Base-by-base conservation (phyloP, 2,329 filamentous ascomycete species). In the Thermothelomyces thermophilus region DNA sequence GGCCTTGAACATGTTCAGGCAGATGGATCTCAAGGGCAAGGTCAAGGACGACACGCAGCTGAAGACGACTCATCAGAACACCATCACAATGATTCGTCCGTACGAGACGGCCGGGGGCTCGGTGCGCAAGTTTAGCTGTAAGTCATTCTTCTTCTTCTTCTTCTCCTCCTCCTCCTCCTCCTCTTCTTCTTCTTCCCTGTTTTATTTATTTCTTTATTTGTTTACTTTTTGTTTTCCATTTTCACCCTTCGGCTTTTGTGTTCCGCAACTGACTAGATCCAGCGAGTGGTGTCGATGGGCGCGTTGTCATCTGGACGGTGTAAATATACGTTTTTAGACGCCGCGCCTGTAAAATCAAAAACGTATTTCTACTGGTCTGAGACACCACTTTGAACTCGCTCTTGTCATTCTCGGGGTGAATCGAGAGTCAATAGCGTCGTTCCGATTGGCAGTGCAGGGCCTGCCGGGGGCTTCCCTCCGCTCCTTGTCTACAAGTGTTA, bases 11-110 rank as follows among this genome's bases (percentile, higher is more conserved):
- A 95, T 97, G 89, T 98, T 98, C 73, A 82, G 83, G 63, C 90
- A 96, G 73, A 97, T 98, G 93, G 93, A 98, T 69, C 77, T 98
- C 58, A 95, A 93, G 77, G 93, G 93, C 55, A 95, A 95, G 71
- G 74, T 77, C 49, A 88, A 88, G 65, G 90, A 95, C 63, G 90
- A 97, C 66, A 96, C 90, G 3, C 87, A 95, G 72, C 76, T 98
- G 60, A 93, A 89, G 72, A 97, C 93, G 10, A 82, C 93, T 41
- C 93, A 98, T 70, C 93, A 98, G 68, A 98, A 98, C 71, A 95
- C 90, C 22, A 87, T 98, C 64, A 89, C 81, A 63, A 95, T 83
- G 2, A 74, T 98, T 44, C 81, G 93, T 37, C 76, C 81, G 17
- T 96, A 85, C 65, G 81, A 90, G 62, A 78, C 78, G 49, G 73